Evolutionary conservation across 257 asterid species (phyloP), one percentile per base, ranked within the genome.

Genomic region (Solanum chmielewskii): DNA sequence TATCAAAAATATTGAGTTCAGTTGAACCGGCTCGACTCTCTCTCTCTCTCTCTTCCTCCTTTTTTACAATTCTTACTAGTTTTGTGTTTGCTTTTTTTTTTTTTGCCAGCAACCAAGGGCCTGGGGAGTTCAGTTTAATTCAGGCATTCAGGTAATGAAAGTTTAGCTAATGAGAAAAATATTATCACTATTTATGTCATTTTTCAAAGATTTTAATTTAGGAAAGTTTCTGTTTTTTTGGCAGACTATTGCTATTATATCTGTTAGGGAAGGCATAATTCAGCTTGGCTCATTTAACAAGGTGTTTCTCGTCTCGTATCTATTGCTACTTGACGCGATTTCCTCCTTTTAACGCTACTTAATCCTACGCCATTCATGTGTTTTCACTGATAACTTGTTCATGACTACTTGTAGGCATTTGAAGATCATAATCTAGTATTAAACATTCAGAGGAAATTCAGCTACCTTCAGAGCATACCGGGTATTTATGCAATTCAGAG

Each of bases 221-320:
- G 1, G 59, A 80, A 59, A 89, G 75, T 85, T 73, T 85, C 44
- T 31, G 11, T 81, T 18, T 45, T 66, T 64, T 85, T 85, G 90
- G 84, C 96, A 95, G 98, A 95, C 97, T 5, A 95, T 95, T 83
- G 96, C 98, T 27, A 37, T 94, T 6, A 93, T 94, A 89, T 90
- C 97, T 42, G 97, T 95, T 33, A 89, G 96, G 87, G 98, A 94
- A 91, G 98, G 98, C 27, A 92, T 90, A 62, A 90, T 95, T 83
- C 98, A 95, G 86, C 95, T 95, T 23, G 98, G 98, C 93, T 93
- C 98, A 33, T 94, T 95, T 66, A 89, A 91, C 42, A 94, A 94
- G 95, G 98, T 41, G n/a, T 83, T 8, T 87, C 52, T 39, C 47
- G 8, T 52, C 56, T 75, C 31, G 4, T 73, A 73, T 16, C 13